phyloP scores from a whole-genome alignment of 2,329 filamentous ascomycete species.

The Raffaelea albimanens region DNA sequence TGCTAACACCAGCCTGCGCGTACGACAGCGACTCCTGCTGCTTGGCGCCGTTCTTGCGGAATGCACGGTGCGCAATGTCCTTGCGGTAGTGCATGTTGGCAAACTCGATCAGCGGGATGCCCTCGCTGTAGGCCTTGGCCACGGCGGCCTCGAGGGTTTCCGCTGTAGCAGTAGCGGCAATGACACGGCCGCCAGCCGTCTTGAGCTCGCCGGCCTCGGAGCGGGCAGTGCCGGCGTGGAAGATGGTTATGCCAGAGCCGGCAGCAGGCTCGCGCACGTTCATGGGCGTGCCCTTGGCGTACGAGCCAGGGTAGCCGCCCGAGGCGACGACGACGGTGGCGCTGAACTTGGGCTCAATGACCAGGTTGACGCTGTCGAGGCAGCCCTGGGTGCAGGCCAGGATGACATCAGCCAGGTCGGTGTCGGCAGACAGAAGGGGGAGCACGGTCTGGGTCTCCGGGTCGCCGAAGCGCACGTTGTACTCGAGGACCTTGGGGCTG shows the following conservation, averaged over 20 bases:
- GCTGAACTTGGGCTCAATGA: constrained; percentile 61
- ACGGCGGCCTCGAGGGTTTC: constrained; percentile 72
- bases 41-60: constrained; percentile 30
- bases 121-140: constrained; percentile 68
- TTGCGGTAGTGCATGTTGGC: constrained; percentile 85
- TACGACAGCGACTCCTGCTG: constrained; percentile 63
- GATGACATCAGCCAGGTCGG: constrained; percentile 83
- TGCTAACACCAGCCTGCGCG: constrained; percentile 85
- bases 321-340: constrained; percentile 92
- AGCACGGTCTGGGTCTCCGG: constrained; percentile 85
- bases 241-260: constrained; percentile 58
- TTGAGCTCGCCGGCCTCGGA: constrained; percentile 54
- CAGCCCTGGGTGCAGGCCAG: constrained; percentile 70
- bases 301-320: constrained; percentile 79
- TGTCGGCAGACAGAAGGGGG: constrained; percentile 64
- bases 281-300: constrained; percentile 66
- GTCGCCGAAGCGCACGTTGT: constrained; percentile 89
- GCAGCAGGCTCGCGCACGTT: constrained; percentile 33
- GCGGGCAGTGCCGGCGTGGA: constrained; percentile 81
- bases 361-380: constrained; percentile 60
- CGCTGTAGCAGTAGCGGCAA: constrained; percentile 75
- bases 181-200: constrained; percentile 82
- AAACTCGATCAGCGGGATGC: constrained; percentile 71
- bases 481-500: constrained; percentile 70
- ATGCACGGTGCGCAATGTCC: constrained; percentile 78